phyloP scores from a whole-genome alignment of 495 filamentous ascomycete genomes.

The Astrothelium macrocarpum region DNA sequence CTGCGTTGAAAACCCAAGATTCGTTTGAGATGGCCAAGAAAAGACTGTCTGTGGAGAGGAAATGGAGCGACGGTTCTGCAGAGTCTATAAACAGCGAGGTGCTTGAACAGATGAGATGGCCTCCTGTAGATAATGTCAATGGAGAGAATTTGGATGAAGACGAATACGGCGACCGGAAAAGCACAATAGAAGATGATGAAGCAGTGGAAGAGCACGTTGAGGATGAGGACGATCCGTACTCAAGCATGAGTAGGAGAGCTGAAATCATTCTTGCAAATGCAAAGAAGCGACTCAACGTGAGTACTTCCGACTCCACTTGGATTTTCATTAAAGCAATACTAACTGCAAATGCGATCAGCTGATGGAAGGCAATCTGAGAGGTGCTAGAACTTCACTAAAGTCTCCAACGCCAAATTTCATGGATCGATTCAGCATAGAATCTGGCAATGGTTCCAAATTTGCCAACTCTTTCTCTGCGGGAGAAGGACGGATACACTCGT shows the following conservation, averaged over 20 bases:
- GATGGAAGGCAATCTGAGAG: constrained; percentile 81
- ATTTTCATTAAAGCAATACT: constrained; percentile 9
- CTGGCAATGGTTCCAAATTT: not conserved
- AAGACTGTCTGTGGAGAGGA: constrained; percentile 1
- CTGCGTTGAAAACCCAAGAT: constrained; percentile 1
- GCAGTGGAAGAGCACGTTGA: constrained; percentile 26
- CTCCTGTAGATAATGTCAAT: not conserved
- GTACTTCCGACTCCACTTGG: constrained; percentile 21
- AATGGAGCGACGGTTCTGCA: not conserved
- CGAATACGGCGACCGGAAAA: not conserved
- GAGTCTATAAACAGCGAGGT: constrained; percentile 2
- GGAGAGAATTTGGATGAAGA: not conserved
- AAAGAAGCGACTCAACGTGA: constrained; percentile 75
- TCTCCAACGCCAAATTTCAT: constrained; percentile 1
- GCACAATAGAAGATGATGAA: constrained; percentile 17
- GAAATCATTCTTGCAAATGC: constrained; percentile 86
- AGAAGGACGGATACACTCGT: not conserved
- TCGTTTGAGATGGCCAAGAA: constrained; percentile 5
- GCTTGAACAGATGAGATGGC: not conserved
- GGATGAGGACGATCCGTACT: constrained; percentile 43
- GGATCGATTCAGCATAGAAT: not conserved
- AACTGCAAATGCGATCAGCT: constrained; percentile 44
- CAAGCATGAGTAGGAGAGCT: constrained; percentile 69
- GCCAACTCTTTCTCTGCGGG: not conserved
- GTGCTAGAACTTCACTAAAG: constrained; percentile 61